Evolutionary conservation across 306 rosid genomes (phyloP), one percentile per base, ranked within the genome.

Genomic region (Clitoria ternatea): DNA sequence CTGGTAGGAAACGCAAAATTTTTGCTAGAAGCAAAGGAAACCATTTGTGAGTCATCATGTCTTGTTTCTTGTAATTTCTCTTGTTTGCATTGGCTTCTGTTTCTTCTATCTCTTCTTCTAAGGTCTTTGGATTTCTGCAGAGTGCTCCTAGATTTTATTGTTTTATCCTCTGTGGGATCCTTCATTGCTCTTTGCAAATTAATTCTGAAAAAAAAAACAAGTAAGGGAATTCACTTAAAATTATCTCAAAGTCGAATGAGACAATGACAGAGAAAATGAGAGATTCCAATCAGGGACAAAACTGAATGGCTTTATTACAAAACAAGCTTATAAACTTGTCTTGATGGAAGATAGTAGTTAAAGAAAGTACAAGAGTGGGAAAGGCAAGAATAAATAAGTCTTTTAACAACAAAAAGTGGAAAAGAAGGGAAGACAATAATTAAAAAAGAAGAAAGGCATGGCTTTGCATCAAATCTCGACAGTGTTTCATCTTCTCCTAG

Each of bases 391-490:
- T 24, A 78, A 60, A 32, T 24, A 78, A 60, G 74, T 66, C 43
- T 56, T 63, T 57, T 57, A 78, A 82, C 39, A 79, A 75, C 61
- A 48, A 69, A 77, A 55, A 76, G 79, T 73, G 60, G 64, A 72
- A 80, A 64, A 80, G 65, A 47, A 52, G 73, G 12, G 55, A 39
- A 47, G n/a, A 66, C 1, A 12, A 33, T 57, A 47, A 39, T 1
- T 42, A 54, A 66, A 18, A 11, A 43, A 26, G 18, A 52, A 26
- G 57, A 45, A 63, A 55, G 79, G 82, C 22, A 52, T 77, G 68
- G 78, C 47, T 77, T 50, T 64, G 63, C 55, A 80, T 83, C 70
- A 76, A 72, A 80, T 80, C 80, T 80, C 32, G 79, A 49, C 85
- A 73, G 75, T 44, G 71, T 70, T 76, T 79, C 64, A 74, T 80